phyloP scores from a whole-genome alignment of 2,329 filamentous ascomycete species.

The Fusarium nelsonii region DNA sequence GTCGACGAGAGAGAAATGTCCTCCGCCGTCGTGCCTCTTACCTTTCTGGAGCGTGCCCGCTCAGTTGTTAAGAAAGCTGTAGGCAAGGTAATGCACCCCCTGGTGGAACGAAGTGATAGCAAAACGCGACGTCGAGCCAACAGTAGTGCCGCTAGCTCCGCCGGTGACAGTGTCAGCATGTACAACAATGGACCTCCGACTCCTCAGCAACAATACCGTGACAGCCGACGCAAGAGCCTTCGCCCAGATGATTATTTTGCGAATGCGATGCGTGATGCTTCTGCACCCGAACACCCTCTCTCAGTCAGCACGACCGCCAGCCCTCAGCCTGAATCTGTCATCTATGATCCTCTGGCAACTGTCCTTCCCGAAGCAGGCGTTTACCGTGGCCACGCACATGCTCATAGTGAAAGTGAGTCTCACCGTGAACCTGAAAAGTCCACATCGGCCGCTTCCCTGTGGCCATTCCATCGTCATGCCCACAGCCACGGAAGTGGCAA shows the following conservation, averaged over 20 bases:
- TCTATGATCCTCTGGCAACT: slow-evolving; percentile 58
- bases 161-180: slow-evolving; percentile 66
- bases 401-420: slow-evolving; percentile 48
- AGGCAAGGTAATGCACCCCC: slow-evolving; percentile 72
- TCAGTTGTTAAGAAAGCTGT: slow-evolving; percentile 79
- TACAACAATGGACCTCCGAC: slow-evolving; percentile 61
- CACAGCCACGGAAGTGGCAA: slow-evolving; percentile 58
- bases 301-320: slow-evolving; percentile 46
- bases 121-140: slow-evolving; percentile 66
- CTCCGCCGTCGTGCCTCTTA: slow-evolving; percentile 88
- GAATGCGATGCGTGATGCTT: slow-evolving; percentile 54
- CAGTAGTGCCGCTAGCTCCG: slow-evolving; percentile 75
- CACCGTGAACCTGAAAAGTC: slow-evolving; percentile 43
- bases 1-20: slow-evolving; percentile 93
- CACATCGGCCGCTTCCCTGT: slow-evolving; percentile 44
- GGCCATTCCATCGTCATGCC: slow-evolving; percentile 57
- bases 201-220: slow-evolving; percentile 60
- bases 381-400: slow-evolving; percentile 42
- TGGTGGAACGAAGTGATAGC: slow-evolving; percentile 69
- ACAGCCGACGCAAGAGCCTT: slow-evolving; percentile 67
- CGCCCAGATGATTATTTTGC: slow-evolving; percentile 68
- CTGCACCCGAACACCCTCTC: slow-evolving; percentile 41
- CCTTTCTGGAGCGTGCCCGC: slow-evolving; percentile 84
- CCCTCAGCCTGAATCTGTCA: slow-evolving; percentile 45
- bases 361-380: slow-evolving; percentile 50